Evolutionary conservation across 352 stramenopile genomes (phyloP).

Genomic region (Blastocystis sp.): DNA sequence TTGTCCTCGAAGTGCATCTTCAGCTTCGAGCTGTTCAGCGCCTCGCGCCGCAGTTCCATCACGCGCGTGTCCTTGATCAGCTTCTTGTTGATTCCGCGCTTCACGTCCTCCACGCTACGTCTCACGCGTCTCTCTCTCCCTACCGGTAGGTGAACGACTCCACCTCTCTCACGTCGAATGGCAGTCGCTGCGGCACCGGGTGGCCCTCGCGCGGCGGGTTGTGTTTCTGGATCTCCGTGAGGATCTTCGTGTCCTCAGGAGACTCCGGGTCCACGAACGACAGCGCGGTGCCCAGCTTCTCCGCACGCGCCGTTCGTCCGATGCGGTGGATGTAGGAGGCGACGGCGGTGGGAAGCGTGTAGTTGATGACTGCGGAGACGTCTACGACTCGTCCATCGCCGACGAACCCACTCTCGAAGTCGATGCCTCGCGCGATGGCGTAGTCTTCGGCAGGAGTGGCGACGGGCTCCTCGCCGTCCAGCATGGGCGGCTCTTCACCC

Average conservation of each 20-base stretch:
- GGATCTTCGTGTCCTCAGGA: conserved; percentile 69
- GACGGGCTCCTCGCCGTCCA: neutral
- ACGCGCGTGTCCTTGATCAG: conserved; percentile 84
- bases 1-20: conserved; percentile 91
- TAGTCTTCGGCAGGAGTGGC: conserved; percentile 73
- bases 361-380: conserved; percentile 96
- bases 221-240: conserved; percentile 78
- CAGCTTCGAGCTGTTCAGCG: conserved; percentile 91
- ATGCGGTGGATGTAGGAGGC: conserved; percentile 93
- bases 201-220: conserved; percentile 67
- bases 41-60: conserved; percentile 88
- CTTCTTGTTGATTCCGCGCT: conserved; percentile 80
- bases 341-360: conserved; percentile 86
- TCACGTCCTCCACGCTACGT: conserved; percentile 78
- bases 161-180: conserved; percentile 92
- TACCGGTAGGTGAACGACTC: conserved; percentile 87
- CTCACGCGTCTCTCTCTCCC: neutral
- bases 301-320: conserved; percentile 86
- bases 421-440: conserved; percentile 86
- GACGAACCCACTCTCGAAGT: conserved; percentile 75
- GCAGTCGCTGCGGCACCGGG: conserved; percentile 81
- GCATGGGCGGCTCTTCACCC: conserved; percentile 26
- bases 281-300: conserved; percentile 78
- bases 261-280: conserved; percentile 78
- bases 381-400: conserved; percentile 58